These are phyloP conservation scores for Theileria parva DNA, from an alignment of 169 alveolate genomes.

Conservation along the genomic window DNA sequence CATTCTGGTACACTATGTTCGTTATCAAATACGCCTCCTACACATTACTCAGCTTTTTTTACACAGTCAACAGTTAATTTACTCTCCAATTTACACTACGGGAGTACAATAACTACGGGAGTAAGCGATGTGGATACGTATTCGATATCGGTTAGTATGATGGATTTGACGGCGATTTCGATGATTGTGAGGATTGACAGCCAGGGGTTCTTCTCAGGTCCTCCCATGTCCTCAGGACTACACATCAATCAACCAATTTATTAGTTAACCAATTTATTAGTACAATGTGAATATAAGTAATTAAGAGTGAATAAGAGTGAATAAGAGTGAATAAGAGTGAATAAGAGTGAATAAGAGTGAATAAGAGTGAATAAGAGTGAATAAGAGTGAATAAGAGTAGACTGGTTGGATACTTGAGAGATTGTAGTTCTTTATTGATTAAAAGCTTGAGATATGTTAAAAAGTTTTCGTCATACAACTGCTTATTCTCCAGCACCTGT, in stretches of 20 bases:
- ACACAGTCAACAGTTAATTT: too few species aligned
- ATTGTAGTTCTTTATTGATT: conserved; percentile 57
- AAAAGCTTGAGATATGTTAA: conserved; percentile 60
- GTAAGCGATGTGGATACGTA: conserved; percentile 25
- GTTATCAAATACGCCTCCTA: conserved; percentile 57
- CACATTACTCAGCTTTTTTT: too few species aligned
- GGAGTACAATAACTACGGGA: background rate
- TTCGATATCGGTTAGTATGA: conserved; percentile 63
- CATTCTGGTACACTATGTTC: conserved; percentile 33
- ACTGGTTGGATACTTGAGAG: conserved; percentile 27
- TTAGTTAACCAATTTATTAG: too few species aligned
- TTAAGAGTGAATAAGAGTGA: too few species aligned
- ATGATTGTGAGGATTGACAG: conserved; percentile 61
- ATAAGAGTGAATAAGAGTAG: too few species aligned
- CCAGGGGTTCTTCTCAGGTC: conserved; percentile 70
- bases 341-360: too few species aligned
- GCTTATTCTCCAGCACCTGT: conserved; percentile 47
- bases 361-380: too few species aligned
- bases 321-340: too few species aligned
- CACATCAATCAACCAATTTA: too few species aligned
- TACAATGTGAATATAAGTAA: too few species aligned
- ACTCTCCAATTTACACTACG: too few species aligned
- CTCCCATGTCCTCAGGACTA: background rate
- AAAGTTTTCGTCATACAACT: conserved; percentile 61
- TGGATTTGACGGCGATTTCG: conserved; percentile 50